phyloP scores from a whole-genome alignment of 768 basidiomycete species.

The Trametes cubensis region DNA sequence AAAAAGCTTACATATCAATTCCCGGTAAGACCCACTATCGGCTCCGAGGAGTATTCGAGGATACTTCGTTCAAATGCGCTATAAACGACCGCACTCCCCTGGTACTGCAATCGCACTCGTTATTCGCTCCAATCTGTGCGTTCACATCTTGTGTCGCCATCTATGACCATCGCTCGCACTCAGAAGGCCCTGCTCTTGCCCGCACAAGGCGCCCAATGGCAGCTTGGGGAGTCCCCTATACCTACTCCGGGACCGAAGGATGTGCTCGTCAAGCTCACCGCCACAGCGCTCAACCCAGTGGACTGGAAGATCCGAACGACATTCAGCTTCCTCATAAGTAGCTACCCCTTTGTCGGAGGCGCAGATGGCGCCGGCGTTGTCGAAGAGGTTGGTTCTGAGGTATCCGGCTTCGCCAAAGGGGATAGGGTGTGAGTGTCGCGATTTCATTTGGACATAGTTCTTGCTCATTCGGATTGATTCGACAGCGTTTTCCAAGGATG shows the following conservation, averaged over 20 bases:
- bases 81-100: too few relatives aligned
- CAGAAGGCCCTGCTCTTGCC: conserved; percentile 23
- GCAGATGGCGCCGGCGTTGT: conserved; percentile 25
- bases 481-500: conserved; percentile 28
- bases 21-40: too few relatives aligned
- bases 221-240: conserved; percentile 19
- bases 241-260: conserved; percentile 51
- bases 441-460: background rate
- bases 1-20: too few relatives aligned
- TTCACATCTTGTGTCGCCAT: too few relatives aligned
- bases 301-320: conserved; percentile 53
- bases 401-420: conserved; percentile 36
- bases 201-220: background rate
- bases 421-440: conserved; percentile 34
- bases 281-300: conserved; percentile 54
- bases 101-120: too few relatives aligned
- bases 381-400: conserved; percentile 39
- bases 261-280: conserved; percentile 49
- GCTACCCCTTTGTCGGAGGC: conserved; percentile 30
- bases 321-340: conserved; percentile 19
- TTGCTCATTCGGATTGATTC: too few relatives aligned
- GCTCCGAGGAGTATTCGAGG: too few relatives aligned
- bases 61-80: too few relatives aligned
- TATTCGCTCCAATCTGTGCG: too few relatives aligned
- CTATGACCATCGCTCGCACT: too few relatives aligned